Percentiles rank a stretch among this genome's conserved stretches.
phyloP scores from a whole-genome alignment of 2,329 filamentous ascomycete species.

The Diaporthe sp. region DNA sequence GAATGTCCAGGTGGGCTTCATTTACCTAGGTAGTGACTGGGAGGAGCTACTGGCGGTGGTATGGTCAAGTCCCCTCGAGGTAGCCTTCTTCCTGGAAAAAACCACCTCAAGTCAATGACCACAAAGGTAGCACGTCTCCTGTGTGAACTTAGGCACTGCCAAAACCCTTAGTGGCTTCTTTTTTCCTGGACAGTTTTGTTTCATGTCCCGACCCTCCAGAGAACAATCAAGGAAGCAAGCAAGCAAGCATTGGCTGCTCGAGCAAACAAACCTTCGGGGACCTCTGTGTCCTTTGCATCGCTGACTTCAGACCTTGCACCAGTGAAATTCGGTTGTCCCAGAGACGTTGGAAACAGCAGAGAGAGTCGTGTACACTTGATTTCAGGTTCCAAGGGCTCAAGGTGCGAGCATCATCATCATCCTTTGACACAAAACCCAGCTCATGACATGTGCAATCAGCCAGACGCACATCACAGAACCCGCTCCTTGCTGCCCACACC shows the following conservation, averaged over 20 bases:
- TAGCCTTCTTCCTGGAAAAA: background rate
- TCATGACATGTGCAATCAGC: background rate
- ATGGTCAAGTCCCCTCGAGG: background rate
- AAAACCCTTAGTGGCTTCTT: background rate
- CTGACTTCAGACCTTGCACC: background rate
- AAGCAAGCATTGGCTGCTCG: background rate
- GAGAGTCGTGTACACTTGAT: background rate
- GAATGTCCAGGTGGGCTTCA: background rate
- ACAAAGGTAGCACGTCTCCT: background rate
- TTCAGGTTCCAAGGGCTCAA: background rate
- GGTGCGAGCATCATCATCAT: background rate
- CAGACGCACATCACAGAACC: background rate
- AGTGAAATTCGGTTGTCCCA: too few relatives aligned
- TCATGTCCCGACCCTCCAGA: background rate
- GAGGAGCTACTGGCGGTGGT: background rate
- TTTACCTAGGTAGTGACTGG: background rate
- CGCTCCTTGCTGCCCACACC: background rate
- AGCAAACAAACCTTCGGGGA: background rate
- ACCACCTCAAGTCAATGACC: background rate
- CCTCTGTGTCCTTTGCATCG: background rate
- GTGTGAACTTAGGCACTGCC: background rate
- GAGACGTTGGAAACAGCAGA: background rate
- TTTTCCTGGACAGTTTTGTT: background rate
- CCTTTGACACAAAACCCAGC: background rate
- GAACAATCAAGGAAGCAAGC: background rate